Conservation (phyloP, 164 flowering plant genomes). For the Euptelea pleiosperma region DNA sequence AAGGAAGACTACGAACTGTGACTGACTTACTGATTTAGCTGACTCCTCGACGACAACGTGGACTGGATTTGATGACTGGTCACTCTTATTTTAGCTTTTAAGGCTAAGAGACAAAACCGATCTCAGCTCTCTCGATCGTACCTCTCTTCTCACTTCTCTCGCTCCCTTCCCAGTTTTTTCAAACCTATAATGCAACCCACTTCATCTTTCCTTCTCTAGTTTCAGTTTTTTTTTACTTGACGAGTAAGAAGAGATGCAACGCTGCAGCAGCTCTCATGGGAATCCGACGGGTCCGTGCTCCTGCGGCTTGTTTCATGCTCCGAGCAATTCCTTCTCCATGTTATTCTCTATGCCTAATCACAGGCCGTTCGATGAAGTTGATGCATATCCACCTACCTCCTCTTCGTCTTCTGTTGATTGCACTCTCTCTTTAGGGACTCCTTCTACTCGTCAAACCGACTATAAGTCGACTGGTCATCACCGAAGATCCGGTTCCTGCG, state of each 20-base stretch:
- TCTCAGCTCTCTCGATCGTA: slow-evolving; percentile 2
- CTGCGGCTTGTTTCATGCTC: slow-evolving; percentile 41
- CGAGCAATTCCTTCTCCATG: slow-evolving; percentile 47
- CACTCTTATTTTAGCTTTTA: slow-evolving; percentile 4
- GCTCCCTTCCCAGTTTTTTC: too few species aligned
- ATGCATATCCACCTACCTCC: slow-evolving; percentile 11
- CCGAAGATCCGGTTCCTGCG: slow-evolving; percentile 26
- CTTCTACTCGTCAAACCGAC: slow-evolving; percentile 63
- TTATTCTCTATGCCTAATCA: slow-evolving; percentile 47
- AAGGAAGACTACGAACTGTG: background rate
- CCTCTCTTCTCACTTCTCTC: background rate
- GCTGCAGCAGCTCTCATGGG: slow-evolving; percentile 36
- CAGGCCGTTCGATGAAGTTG: slow-evolving; percentile 5
- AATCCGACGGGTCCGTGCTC: slow-evolving; percentile 43
- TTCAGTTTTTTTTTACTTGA: too few species aligned
- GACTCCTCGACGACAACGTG: slow-evolving; percentile 5
- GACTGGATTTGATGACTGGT: slow-evolving; percentile 12
- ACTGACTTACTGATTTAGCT: too few species aligned
- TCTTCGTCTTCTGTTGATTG: slow-evolving; percentile 75
- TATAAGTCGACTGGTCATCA: slow-evolving; percentile 12
- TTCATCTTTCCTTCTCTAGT: background rate
- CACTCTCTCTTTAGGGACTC: slow-evolving; percentile 90
- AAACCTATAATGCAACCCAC: too few species aligned
- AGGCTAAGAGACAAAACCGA: slow-evolving; percentile 7
- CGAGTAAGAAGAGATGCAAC: slow-evolving; percentile 34